Conservation (phyloP, 257 asterid species). For the Petunia secreta region DNA sequence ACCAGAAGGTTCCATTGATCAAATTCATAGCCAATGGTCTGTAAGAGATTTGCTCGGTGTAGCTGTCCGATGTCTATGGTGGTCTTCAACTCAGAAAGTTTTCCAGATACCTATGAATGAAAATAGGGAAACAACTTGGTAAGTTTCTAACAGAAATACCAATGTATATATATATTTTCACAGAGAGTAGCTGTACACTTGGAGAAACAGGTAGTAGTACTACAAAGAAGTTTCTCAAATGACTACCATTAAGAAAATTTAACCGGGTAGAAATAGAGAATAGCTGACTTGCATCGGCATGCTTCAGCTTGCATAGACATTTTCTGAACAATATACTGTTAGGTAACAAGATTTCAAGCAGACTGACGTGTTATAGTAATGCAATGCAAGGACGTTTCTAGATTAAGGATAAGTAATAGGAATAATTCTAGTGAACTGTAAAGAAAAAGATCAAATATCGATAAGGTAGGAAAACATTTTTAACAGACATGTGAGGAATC, state of each 20-base stretch:
- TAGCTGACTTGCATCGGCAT: neutral
- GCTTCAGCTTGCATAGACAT: slow-evolving; percentile 1
- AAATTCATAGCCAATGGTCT: slow-evolving; percentile 50
- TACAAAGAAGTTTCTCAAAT: slow-evolving; percentile 19
- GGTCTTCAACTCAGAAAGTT: slow-evolving; percentile 62
- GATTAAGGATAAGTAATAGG: slow-evolving; percentile 19
- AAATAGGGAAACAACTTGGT: slow-evolving; percentile 28
- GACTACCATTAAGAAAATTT: neutral
- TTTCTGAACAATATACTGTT: neutral
- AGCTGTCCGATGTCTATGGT: slow-evolving; percentile 57
- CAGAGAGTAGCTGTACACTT: slow-evolving; percentile 2
- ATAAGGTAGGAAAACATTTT: neutral
- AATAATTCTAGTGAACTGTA: neutral
- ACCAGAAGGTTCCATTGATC: slow-evolving; percentile 70
- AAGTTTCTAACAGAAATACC: slow-evolving; percentile 26
- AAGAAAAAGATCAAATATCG: slow-evolving; percentile 9
- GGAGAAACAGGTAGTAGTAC: slow-evolving; percentile 20
- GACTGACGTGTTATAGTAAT: neutral
- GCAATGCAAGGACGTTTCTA: neutral
- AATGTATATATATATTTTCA: neutral
- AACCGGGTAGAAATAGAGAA: slow-evolving; percentile 10
- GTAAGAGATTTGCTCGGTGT: slow-evolving; percentile 50
- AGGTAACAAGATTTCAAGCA: slow-evolving; percentile 8
- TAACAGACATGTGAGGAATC: neutral
- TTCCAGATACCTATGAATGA: slow-evolving; percentile 53